A percentile compares a stretch with the other conserved stretches of the same genome.
Conservation (phyloP, 495 filamentous ascomycete genomes). For the Neurospora tetrasperma region DNA sequence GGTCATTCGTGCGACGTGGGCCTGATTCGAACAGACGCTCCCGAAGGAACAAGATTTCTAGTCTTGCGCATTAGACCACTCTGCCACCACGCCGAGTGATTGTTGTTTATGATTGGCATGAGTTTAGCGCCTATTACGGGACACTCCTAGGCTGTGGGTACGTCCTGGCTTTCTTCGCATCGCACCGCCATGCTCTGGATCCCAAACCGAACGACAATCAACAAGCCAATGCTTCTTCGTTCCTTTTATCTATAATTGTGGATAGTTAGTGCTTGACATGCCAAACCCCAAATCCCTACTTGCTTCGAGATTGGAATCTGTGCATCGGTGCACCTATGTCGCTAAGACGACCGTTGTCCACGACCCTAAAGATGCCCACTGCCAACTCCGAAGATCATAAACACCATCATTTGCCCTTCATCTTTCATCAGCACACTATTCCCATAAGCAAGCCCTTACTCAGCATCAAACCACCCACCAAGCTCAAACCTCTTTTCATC, state of each 20-base stretch:
- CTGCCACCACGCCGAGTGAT: neutral
- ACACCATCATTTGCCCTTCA: neutral
- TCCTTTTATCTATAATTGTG: neutral
- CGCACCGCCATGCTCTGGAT: no score
- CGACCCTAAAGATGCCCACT: neutral
- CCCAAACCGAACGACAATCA: neutral
- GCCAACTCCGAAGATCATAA: no score
- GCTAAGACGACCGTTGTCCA: neutral
- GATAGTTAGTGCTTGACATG: neutral
- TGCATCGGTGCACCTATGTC: neutral
- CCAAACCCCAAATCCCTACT: neutral
- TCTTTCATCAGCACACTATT: neutral
- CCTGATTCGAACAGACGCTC: neutral
- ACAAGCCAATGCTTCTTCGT: neutral
- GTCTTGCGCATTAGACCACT: neutral
- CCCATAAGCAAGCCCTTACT: neutral
- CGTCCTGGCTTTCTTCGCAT: no score
- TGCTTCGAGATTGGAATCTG: no score
- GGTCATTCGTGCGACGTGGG: neutral
- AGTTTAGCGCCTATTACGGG: neutral
- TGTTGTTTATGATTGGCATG: neutral
- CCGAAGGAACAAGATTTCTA: no score
- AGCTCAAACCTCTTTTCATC: constrained; percentile 10
- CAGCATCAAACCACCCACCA: constrained; percentile 13
- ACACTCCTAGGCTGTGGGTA: no score